These are phyloP conservation scores for Picea engelmannii DNA, from an alignment of 83 land plant species.

Conservation along the genomic window DNA sequence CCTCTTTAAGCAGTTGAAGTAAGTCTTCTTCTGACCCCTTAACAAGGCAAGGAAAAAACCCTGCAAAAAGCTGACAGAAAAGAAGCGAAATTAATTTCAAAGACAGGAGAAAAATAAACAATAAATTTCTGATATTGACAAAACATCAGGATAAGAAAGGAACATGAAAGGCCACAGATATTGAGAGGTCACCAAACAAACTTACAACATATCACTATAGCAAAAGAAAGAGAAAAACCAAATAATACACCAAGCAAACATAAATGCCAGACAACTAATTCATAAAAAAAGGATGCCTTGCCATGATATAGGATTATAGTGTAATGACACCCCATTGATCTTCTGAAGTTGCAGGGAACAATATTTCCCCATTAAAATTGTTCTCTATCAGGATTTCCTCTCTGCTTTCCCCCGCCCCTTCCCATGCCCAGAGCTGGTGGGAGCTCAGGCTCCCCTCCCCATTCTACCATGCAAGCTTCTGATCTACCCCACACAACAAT, in stretches of 20 bases:
- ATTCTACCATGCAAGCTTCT: too few relatives aligned
- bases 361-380: too few relatives aligned
- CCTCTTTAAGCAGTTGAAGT: slow-evolving; percentile 66
- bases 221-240: not conserved
- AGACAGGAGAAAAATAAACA: not conserved
- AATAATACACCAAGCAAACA: not conserved
- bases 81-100: not conserved
- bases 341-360: too few relatives aligned
- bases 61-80: slow-evolving; percentile 60
- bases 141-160: not conserved
- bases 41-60: slow-evolving; percentile 57
- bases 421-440: too few relatives aligned
- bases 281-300: not conserved
- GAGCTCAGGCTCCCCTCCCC: too few relatives aligned
- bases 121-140: not conserved
- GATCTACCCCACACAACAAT: too few relatives aligned
- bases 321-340: not conserved
- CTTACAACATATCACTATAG: not conserved
- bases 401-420: too few relatives aligned
- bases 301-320: not conserved
- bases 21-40: slow-evolving; percentile 62
- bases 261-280: not conserved
- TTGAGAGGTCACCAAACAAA: not conserved
- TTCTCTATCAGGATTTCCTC: not conserved
- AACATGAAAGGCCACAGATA: not conserved